Conservation (phyloP, 441 rosid genomes). For the Jatropha multifida region DNA sequence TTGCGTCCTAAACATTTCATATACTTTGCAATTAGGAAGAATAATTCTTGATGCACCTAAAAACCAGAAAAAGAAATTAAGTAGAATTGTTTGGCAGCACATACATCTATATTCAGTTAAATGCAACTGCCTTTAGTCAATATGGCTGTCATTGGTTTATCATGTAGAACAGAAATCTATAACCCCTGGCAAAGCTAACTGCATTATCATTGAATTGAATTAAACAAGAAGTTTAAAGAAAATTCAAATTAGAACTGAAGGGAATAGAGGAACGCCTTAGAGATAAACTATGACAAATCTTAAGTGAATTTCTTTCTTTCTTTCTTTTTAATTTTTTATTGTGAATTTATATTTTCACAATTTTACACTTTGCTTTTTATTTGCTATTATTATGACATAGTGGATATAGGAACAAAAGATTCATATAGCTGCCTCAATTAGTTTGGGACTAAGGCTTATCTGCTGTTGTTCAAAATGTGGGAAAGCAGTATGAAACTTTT, state of each 20-base stretch:
- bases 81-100: not conserved
- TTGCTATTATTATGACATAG: too few species aligned
- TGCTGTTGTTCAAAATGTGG: too few species aligned
- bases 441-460: too few species aligned
- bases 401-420: too few species aligned
- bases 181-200: not conserved
- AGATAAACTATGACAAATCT: not conserved
- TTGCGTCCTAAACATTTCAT: not conserved
- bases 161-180: not conserved
- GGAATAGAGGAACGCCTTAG: not conserved
- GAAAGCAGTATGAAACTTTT: too few species aligned
- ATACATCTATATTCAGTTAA: not conserved
- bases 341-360: too few species aligned
- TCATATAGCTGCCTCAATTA: too few species aligned
- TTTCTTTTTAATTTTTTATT: too few species aligned
- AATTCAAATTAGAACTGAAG: not conserved
- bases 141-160: not conserved
- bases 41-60: not conserved
- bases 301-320: not conserved
- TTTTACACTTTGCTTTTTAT: too few species aligned
- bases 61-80: not conserved
- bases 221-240: not conserved
- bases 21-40: not conserved
- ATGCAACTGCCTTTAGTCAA: not conserved
- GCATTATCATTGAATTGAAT: not conserved